Percentiles rank a stretch among this genome's conserved stretches.
These are phyloP conservation scores for Metschnikowia reukaufii DNA, from an alignment of 805 yeast genomes.

Conservation along the genomic window DNA sequence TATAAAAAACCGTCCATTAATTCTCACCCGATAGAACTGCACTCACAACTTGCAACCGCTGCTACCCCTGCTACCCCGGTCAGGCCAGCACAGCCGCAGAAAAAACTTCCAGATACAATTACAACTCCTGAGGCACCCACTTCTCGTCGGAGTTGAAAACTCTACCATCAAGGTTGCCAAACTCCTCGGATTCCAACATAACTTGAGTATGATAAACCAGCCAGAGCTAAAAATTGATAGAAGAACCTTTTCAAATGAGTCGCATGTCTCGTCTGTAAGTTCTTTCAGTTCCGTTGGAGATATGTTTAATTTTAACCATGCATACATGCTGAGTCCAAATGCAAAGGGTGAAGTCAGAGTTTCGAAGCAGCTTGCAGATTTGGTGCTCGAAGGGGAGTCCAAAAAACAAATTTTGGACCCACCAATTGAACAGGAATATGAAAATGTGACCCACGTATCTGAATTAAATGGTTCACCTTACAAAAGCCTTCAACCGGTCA, in stretches of 20 bases:
- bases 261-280: slow-evolving; percentile 39
- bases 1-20: neutral
- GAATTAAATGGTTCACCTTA: no score
- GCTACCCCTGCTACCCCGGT: no score
- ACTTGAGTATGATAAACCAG: slow-evolving; percentile 16
- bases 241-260: slow-evolving; percentile 37
- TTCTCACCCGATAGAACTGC: no score
- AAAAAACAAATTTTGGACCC: neutral
- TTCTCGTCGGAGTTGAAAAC: neutral
- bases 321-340: slow-evolving; percentile 18
- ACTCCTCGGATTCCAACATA: slow-evolving; percentile 14
- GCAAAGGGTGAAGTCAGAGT: slow-evolving; percentile 13
- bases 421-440: no score
- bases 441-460: no score
- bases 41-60: no score
- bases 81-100: neutral
- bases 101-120: neutral
- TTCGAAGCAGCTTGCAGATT: slow-evolving; percentile 12
- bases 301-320: slow-evolving; percentile 14
- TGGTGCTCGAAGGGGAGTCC: neutral
- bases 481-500: no score
- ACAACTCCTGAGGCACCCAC: no score
- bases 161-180: slow-evolving; percentile 2
- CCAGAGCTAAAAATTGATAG: slow-evolving; percentile 16
- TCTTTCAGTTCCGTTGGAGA: slow-evolving; percentile 39